phyloP scores from a whole-genome alignment of 805 yeast species.

The Wickerhamomyces bisporus region DNA sequence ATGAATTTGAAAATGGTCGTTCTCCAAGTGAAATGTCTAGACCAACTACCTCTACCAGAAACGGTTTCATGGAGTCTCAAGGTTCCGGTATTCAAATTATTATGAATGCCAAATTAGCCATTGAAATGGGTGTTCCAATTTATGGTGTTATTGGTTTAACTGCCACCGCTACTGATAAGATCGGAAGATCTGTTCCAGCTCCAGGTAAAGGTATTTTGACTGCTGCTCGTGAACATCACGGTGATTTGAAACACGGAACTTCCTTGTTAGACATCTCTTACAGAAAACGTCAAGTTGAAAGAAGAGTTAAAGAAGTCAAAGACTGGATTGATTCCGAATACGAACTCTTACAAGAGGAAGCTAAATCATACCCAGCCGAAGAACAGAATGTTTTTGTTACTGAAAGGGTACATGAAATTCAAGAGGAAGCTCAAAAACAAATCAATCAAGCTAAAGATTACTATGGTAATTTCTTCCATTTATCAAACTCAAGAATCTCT shows the following conservation, averaged over 20 bases:
- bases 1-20: conserved; percentile 92
- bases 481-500: conserved; percentile 87
- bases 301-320: conserved; percentile 71
- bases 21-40: conserved; percentile 98
- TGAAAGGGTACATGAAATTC: conserved; percentile 85
- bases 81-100: conserved; percentile 98
- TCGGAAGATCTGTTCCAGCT: conserved; percentile 98
- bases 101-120: conserved; percentile 91
- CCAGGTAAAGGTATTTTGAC: conserved; percentile 99
- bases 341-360: conserved; percentile 65
- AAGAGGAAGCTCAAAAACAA: conserved; percentile 81
- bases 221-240: conserved; percentile 91
- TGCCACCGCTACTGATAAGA: conserved; percentile 97
- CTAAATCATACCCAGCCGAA: conserved; percentile 43
- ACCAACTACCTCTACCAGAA: conserved; percentile 93
- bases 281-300: conserved; percentile 85
- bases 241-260: conserved; percentile 70
- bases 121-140: conserved; percentile 98
- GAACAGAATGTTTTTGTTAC: conserved; percentile 56
- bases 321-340: conserved; percentile 83
- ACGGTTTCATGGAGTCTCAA: conserved; percentile 99
- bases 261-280: conserved; percentile 84
- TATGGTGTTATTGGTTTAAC: conserved; percentile 92
- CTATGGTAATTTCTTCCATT: conserved; percentile 95
- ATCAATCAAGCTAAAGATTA: conserved; percentile 81